phyloP scores from a whole-genome alignment of 352 stramenopile genomes.

The Phytophthora boehmeriae region DNA sequence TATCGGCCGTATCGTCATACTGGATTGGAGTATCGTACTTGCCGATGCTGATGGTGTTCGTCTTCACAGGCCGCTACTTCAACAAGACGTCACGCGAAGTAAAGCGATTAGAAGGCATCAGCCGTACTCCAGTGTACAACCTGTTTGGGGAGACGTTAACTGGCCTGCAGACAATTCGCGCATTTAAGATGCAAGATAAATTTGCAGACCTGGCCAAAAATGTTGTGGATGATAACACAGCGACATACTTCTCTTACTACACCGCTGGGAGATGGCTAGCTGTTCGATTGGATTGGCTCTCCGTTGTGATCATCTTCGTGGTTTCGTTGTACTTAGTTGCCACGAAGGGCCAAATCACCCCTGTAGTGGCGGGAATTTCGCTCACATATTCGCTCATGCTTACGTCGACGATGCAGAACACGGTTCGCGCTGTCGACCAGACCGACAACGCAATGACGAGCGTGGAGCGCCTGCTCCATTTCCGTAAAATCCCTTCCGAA shows the following conservation, averaged over 20 bases:
- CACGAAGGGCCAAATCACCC: conserved; percentile 38
- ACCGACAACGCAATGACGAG: conserved; percentile 49
- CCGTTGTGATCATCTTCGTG: conserved; percentile 86
- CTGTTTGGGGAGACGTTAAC: conserved; percentile 91
- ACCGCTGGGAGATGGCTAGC: conserved; percentile 91
- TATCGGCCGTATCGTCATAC: conserved; percentile 39
- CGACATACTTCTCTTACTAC: conserved; percentile 57
- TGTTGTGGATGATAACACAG: conserved; percentile 49
- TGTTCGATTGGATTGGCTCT: conserved; percentile 88
- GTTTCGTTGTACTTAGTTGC: conserved; percentile 68
- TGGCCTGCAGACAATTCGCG: conserved; percentile 91
- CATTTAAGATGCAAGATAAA: conserved; percentile 43
- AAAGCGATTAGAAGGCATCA: conserved; percentile 93
- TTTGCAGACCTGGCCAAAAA: conserved; percentile 48
- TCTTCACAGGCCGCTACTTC: conserved; percentile 82
- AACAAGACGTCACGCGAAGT: conserved; percentile 82
- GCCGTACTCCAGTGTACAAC: conserved; percentile 89
- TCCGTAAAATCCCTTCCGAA: conserved; percentile 27
- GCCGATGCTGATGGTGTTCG: conserved; percentile 64
- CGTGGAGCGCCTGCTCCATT: conserved; percentile 46
- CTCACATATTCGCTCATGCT: conserved; percentile 53
- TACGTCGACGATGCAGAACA: conserved; percentile 48
- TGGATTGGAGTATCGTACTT: conserved; percentile 60
- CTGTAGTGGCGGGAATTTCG: conserved; percentile 34
- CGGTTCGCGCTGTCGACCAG: conserved; percentile 21